Percentiles rank a stretch among this genome's conserved stretches.
phyloP scores from a whole-genome alignment of 768 basidiomycete genomes.

The Candolleomyces aberdarensis region DNA sequence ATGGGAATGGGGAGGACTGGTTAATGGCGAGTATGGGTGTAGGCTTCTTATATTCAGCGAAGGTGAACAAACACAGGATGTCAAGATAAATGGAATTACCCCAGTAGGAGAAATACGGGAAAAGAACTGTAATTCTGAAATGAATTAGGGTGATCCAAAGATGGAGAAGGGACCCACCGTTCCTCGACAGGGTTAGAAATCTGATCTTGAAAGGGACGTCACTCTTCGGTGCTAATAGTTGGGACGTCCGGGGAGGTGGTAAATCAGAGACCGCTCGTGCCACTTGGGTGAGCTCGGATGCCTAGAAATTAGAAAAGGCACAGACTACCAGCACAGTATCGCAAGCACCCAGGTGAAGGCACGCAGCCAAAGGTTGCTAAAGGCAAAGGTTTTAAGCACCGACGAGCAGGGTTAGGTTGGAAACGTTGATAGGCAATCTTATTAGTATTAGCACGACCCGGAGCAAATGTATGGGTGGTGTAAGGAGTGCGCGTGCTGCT shows the following conservation, averaged over 20 bases:
- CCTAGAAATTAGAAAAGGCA: background rate
- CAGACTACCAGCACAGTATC: background rate
- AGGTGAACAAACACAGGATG: background rate
- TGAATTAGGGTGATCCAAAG: background rate
- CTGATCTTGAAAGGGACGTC: background rate
- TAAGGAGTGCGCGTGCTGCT: background rate
- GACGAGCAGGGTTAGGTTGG: background rate
- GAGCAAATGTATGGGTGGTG: background rate
- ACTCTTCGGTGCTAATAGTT: background rate
- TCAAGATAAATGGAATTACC: background rate
- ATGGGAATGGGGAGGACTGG: conserved; percentile 7
- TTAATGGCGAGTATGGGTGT: conserved; percentile 5
- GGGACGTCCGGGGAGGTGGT: too few species aligned
- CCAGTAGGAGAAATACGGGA: conserved; percentile 6
- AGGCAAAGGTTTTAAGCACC: background rate
- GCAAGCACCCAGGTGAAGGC: background rate
- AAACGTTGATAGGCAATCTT: background rate
- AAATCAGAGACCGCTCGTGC: too few species aligned
- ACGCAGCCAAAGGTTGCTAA: background rate
- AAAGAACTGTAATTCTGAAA: conserved; percentile 2
- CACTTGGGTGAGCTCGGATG: background rate
- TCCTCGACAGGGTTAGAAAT: background rate
- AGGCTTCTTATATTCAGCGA: background rate
- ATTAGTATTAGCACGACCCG: background rate
- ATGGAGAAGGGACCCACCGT: background rate